Evolutionary conservation across 805 yeast species (phyloP).

Genomic region (Myxozyma monticola): DNA sequence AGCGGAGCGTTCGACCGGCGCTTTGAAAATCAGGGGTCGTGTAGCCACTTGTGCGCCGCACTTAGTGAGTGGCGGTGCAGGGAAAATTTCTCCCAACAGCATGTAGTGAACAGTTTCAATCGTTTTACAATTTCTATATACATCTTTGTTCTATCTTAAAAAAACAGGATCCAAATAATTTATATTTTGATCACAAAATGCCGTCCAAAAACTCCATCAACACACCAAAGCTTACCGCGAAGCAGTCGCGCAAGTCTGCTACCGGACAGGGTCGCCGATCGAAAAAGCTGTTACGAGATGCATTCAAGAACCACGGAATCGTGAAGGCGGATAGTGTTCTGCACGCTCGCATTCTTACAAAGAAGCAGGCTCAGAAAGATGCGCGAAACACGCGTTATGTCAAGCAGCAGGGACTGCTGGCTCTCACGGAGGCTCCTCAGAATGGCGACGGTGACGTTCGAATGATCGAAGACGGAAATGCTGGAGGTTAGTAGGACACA

Average conservation of each 20-base stretch:
- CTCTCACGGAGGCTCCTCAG: neutral
- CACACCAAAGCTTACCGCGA: conserved; percentile 63
- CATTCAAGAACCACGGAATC: neutral
- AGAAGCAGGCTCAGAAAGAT: conserved; percentile 74
- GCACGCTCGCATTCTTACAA: conserved; percentile 52
- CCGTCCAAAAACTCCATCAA: conserved; percentile 81
- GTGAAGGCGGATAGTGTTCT: conserved; percentile 7
- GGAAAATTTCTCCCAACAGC: too few species aligned
- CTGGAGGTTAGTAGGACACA: neutral
- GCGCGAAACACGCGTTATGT: conserved; percentile 76
- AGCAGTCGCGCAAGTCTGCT: conserved; percentile 48
- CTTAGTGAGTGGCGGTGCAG: too few species aligned
- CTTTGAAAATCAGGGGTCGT: too few species aligned
- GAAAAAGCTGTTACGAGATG: neutral
- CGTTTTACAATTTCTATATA: too few species aligned
- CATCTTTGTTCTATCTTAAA: too few species aligned
- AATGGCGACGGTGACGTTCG: neutral
- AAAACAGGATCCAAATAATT: too few species aligned
- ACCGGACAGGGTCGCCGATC: conserved; percentile 24
- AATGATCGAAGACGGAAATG: conserved; percentile 34
- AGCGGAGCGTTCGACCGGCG: too few species aligned
- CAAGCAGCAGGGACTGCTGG: conserved; percentile 46
- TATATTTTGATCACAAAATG: too few species aligned
- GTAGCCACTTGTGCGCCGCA: too few species aligned
- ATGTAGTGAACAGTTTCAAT: too few species aligned